Base-by-base conservation (phyloP, 2,329 filamentous ascomycete genomes). In the Periconia digitata region DNA sequence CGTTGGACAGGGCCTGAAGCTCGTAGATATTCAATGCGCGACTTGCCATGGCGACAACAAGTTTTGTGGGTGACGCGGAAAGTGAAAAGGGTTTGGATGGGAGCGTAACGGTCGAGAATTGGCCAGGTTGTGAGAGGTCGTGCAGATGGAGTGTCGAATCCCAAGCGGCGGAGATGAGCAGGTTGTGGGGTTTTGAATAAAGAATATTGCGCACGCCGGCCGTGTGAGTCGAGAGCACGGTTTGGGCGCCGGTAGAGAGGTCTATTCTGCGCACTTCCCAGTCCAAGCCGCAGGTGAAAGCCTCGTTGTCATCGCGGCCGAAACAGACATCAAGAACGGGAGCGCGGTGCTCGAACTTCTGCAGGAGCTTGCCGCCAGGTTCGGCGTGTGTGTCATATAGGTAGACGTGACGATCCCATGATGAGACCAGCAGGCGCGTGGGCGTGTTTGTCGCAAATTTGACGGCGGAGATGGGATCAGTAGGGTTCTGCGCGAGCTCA, bases 1-100 rank as follows among this genome's bases (percentile, higher is more conserved):
- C 65, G 20, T 51, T 75, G 20, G 77, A 73, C 34, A 96, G 81
- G 20, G 85, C 75, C 41, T 84, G 79, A 24, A 99, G 81, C 66
- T 96, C 90, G 80, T 96, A 97, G 71, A 99, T 96, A 76, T 94
- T 86, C 52, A 96, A 85, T n/a, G 92, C 84, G 46, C 94, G 88
- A 46, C 89, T 89, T 2, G 92, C 89, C 94, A 99, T 97, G 58
- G 92, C 92, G 49, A 99, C 90, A 36, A 99, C 90, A 8, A 96
- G 81, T 71, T 95, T 96, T 43, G 89, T 91, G 42, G 87, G 79
- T 29, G 91, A 82, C n/a, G 83, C 70, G 24, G 81, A 88, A 40
- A 97, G 79, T 12, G 92, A 92, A 72, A 96, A 95, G 1, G 91
- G 90, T 72, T 96, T 99, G 22, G 85, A 87, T 0, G 89, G 90